Evolutionary conservation across 2,329 filamentous ascomycete genomes (phyloP).

Genomic region (Botryotinia calthae): DNA sequence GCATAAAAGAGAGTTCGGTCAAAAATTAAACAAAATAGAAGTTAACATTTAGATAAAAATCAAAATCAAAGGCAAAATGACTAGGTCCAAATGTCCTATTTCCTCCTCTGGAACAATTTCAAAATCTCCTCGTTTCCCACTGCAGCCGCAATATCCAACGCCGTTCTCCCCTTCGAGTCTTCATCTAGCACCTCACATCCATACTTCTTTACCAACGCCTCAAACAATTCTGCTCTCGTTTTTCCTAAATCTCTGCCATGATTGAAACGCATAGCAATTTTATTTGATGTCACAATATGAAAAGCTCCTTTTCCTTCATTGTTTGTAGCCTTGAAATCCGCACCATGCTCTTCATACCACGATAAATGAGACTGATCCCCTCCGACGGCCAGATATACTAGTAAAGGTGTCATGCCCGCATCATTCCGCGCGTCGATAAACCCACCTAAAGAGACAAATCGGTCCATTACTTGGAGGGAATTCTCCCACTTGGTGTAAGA

Average conservation of each 20-base stretch:
- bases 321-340: neutral
- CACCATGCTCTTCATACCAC: neutral
- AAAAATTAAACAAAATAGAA: neutral
- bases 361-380: neutral
- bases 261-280: fast-evolving
- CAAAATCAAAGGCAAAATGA: no score
- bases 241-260: neutral
- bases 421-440: slow-evolving; percentile 18
- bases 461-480: neutral
- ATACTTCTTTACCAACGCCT: neutral
- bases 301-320: neutral
- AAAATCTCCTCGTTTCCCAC: neutral
- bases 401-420: slow-evolving; percentile 10
- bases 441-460: slow-evolving; percentile 16
- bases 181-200: slow-evolving; percentile 1
- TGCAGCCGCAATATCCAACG: slow-evolving; percentile 11
- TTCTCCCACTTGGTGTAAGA: neutral
- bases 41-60: neutral
- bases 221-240: neutral
- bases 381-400: neutral
- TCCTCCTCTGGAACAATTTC: neutral
- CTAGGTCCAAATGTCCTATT: neutral
- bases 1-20: neutral
- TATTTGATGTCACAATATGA: neutral
- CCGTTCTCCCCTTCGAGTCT: slow-evolving; percentile 6